phyloP scores from a whole-genome alignment of 78 protist genomes.

The Dictyostelium brefeldianum region DNA sequence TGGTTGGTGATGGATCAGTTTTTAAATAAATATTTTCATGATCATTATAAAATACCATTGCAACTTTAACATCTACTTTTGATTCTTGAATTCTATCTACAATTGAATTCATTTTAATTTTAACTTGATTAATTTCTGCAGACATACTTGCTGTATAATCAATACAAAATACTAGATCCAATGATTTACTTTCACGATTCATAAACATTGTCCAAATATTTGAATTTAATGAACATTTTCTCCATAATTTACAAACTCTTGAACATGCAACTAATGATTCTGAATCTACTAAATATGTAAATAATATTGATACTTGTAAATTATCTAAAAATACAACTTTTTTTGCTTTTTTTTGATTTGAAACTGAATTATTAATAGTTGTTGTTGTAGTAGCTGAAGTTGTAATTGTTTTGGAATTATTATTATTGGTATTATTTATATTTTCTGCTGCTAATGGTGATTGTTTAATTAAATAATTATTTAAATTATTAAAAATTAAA shows the following conservation, averaged over 20 bases:
- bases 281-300: slow-evolving; percentile 15
- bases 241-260: slow-evolving; percentile 46
- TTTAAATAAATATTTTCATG: not conserved
- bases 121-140: slow-evolving; percentile 22
- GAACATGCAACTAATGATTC: slow-evolving; percentile 28
- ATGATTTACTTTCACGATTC: not conserved
- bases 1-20: not conserved
- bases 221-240: slow-evolving; percentile 50
- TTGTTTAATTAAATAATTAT: not conserved
- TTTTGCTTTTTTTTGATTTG: not conserved
- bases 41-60: slow-evolving; percentile 55
- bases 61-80: slow-evolving; percentile 23
- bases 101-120: slow-evolving; percentile 14
- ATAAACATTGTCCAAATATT: slow-evolving; percentile 53
- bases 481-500: not conserved
- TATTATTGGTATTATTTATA: not conserved
- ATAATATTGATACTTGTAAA: slow-evolving; percentile 23
- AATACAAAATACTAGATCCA: slow-evolving; percentile 47
- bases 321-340: not conserved
- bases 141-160: slow-evolving; percentile 53
- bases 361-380: not conserved
- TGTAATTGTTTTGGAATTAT: not conserved
- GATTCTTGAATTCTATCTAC: slow-evolving; percentile 24
- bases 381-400: not conserved
- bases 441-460: not conserved